Evolutionary conservation across 129 eudicot genomes (phyloP).

Genomic region (Arctium minus): DNA sequence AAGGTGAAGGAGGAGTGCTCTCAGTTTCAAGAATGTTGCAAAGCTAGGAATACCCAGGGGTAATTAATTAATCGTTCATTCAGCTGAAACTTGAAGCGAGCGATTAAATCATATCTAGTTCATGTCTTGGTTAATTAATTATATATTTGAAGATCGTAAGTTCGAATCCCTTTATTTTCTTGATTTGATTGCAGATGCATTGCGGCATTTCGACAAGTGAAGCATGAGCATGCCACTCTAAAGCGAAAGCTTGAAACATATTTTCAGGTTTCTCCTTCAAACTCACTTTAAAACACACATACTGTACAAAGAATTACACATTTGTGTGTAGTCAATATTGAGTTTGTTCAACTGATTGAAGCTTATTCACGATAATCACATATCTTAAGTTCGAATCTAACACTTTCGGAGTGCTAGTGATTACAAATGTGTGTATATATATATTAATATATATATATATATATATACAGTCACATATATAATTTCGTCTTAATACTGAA

Average conservation of each 20-base stretch:
- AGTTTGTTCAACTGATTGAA: neutral
- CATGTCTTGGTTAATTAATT: neutral
- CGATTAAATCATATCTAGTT: neutral
- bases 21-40: conserved; percentile 55
- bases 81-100: neutral
- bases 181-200: conserved; percentile 52
- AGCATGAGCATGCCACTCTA: conserved; percentile 65
- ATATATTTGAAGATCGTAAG: neutral
- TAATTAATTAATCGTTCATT: conserved; percentile 14
- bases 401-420: neutral
- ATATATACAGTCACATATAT: neutral
- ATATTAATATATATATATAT: too few species aligned
- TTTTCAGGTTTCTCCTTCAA: conserved; percentile 50
- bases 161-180: neutral
- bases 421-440: too few species aligned
- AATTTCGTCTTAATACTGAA: neutral
- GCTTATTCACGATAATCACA: neutral
- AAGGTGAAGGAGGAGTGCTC: conserved; percentile 57
- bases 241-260: conserved; percentile 73
- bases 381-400: neutral
- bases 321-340: neutral
- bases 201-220: conserved; percentile 53
- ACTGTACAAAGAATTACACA: neutral
- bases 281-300: neutral
- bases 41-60: conserved; percentile 60